phyloP scores from a whole-genome alignment of 306 rosid genomes.

The Sesbania bispinosa region DNA sequence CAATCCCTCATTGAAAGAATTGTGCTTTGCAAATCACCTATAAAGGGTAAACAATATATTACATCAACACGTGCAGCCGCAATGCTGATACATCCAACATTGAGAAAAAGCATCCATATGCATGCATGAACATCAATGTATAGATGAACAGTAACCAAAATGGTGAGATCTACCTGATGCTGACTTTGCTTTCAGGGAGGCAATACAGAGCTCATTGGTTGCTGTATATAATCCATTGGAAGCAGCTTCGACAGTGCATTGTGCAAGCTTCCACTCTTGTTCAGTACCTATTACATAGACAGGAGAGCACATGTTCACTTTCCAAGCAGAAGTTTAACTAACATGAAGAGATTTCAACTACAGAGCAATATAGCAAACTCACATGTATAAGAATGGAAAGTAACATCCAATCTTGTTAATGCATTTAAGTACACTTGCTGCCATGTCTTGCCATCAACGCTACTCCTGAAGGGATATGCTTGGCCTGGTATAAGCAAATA shows the following conservation, averaged over 20 bases:
- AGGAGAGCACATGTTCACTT: conserved; percentile 27
- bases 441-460: conserved; percentile 74
- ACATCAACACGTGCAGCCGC: conserved; percentile 16
- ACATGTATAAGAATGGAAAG: conserved; percentile 80
- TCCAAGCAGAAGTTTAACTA: conserved; percentile 13
- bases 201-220: conserved; percentile 64
- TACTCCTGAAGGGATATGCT: conserved; percentile 51
- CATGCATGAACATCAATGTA: conserved; percentile 2
- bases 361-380: conserved; percentile 38
- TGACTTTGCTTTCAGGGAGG: conserved; percentile 78
- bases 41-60: conserved; percentile 17
- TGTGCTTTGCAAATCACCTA: conserved; percentile 80
- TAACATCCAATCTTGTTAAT: conserved; percentile 68
- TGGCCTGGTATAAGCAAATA: conserved; percentile 62
- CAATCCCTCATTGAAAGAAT: conserved; percentile 85
- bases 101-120: conserved; percentile 20
- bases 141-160: conserved; percentile 7
- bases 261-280: conserved; percentile 95
- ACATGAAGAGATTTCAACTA: conserved; percentile 15
- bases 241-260: conserved; percentile 83
- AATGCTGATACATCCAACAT: background rate
- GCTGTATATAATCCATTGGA: conserved; percentile 73
- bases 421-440: conserved; percentile 79
- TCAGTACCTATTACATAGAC: conserved; percentile 66
- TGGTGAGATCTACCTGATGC: conserved; percentile 68